Base-by-base conservation (phyloP, 352 stramenopile genomes). In the Phytophthora sp. region DNA sequence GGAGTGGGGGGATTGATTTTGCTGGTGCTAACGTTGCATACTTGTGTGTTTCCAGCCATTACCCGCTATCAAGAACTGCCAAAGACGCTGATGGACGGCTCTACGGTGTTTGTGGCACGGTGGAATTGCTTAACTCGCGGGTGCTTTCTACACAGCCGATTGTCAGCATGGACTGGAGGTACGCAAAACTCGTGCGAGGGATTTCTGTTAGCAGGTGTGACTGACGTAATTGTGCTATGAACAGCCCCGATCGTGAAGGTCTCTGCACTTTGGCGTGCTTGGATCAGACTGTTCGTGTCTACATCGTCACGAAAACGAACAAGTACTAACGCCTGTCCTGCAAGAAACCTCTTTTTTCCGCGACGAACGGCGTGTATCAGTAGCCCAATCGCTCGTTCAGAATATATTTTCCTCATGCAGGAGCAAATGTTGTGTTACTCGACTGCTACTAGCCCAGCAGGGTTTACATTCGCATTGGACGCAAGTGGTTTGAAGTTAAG, bases 121-220 rank as follows among this genome's bases (percentile, higher is more conserved):
- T 98, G 5, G 95, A 99, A 73, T 76, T 99, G 34, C 87, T 99
- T 20, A 99, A 99, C 71, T 97, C 91, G 38, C 80, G 95, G 31
- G 84, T 99, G 18, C 84, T 99, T 37, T 97, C 87, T n/a, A 98
- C 97, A 6, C 97, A 99, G 70, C 97, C 96, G 5, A 97, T 99
- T 53, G 79, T 98, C 24, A 97, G 88, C 64, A 98, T 98, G 76
- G 97, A 99, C 77, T 99, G 97, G 96, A 97, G 79, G 77, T 89
- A 34, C n/a, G 54, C 28, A 17, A 39, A 20, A 21, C 4, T 32
- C 13, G 17, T 23, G 18, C 1, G 18, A n/a, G 17, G 11, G 18
- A 18, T 50, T 1, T 44, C n/a, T n/a, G n/a, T n/a, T 44, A 1
- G 30, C 3, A 7, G 5, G 31, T 42, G 20, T 50, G 26, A 42